Base-by-base conservation (phyloP, 2,329 filamentous ascomycete genomes). In the Aspergillus sclerotialis region DNA sequence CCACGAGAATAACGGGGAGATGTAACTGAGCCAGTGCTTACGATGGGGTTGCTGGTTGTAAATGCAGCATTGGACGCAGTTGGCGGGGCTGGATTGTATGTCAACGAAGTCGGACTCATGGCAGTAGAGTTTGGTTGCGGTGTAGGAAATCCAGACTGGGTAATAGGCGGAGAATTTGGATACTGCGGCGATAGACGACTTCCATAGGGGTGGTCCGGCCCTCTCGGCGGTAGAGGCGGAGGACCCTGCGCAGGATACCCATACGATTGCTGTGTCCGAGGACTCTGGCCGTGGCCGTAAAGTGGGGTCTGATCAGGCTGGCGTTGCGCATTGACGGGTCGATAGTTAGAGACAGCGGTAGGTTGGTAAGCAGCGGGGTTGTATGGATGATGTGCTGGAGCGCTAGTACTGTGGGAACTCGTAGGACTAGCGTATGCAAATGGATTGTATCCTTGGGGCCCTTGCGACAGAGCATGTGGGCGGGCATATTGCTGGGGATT, bases 401-500 rank as follows among this genome's bases (percentile, higher is more conserved):
- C 37, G 13, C 48, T 48, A 24, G 36, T 57, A 21, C 42, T 37
- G 35, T 59, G 56, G 6, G 52, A 43, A 17, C 36, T 52, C 33
- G 29, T 46, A 28, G 50, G 43, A 30, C 46, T 45, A 25, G 49
- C 53, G 49, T 72, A 90, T 24, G 71, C 67, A 55, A 82, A 75
- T 2, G 85, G 84, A 52, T 89, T 90, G 61, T 89, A 90, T 28
- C 74, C 71, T 57, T 63, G 60, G 53, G 57, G 55, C 16, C 60
- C 63, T 33, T 67, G 64, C 30, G 68, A 64, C 36, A 67, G 65
- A 15, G 64, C 55, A 23, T 64, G 57, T 9, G 65, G 60, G 17
- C 69, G 59, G 29, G 64, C 68, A 56, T 77, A 82, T 49, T 76
- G 66, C 50, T 78, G 76, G 10, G 78, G 78, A 45, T 82, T 80